A percentile compares a stretch with the other conserved stretches of the same genome.
Evolutionary conservation across 140 eudicot species (phyloP).

Genomic region (Stevia rebaudiana): DNA sequence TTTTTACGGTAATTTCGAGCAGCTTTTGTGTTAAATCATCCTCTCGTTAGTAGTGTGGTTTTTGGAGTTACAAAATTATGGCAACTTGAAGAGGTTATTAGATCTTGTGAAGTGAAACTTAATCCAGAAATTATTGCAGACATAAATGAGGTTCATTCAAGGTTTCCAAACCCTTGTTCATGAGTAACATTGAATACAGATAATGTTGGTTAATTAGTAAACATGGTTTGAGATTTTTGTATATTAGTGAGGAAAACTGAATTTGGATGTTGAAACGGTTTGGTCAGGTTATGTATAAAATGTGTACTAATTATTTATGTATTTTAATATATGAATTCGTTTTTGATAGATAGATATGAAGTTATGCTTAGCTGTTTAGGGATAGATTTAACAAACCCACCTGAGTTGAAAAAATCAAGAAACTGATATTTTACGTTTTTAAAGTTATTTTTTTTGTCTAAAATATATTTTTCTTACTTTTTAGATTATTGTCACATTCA

Average conservation of each 20-base stretch:
- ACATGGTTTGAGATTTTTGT: neutral
- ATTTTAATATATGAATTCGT: too few species aligned
- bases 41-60: conserved; percentile 67
- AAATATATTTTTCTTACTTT: too few species aligned
- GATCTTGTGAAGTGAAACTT: conserved; percentile 56
- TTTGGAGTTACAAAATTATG: conserved; percentile 77
- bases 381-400: too few species aligned
- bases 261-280: neutral
- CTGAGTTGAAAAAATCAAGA: too few species aligned
- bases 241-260: neutral
- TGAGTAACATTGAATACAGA: conserved; percentile 8
- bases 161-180: conserved; percentile 73
- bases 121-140: conserved; percentile 55
- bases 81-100: conserved; percentile 65
- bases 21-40: conserved; percentile 88
- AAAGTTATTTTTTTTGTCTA: too few species aligned
- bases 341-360: too few species aligned
- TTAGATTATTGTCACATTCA: too few species aligned
- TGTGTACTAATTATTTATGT: too few species aligned
- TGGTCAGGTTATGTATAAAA: neutral
- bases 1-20: conserved; percentile 26
- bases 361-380: too few species aligned
- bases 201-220: neutral
- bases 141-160: conserved; percentile 54
- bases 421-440: too few species aligned